These are phyloP conservation scores for Bryopsis sp. DNA, from an alignment of 139 green algal genomes.

Conservation along the genomic window DNA sequence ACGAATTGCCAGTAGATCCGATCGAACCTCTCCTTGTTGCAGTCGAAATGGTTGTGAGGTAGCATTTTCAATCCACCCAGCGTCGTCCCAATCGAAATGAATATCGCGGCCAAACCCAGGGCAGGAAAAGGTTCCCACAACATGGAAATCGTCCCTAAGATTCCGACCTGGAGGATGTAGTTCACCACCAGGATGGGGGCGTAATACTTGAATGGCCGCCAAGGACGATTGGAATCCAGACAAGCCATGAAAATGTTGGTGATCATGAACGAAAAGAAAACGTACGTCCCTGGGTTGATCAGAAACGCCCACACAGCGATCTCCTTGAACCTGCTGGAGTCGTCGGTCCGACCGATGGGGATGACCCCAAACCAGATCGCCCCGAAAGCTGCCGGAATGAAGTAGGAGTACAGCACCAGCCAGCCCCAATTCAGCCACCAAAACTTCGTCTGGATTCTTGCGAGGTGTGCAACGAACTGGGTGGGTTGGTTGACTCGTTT, in stretches of 20 bases:
- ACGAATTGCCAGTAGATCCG: background rate
- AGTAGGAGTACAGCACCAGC: background rate
- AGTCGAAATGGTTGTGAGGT: constrained; percentile 8
- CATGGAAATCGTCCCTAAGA: background rate
- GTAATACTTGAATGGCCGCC: constrained; percentile 16
- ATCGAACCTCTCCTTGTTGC: background rate
- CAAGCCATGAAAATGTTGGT: constrained; percentile 19
- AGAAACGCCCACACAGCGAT: constrained; percentile 18
- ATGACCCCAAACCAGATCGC: constrained; percentile 16
- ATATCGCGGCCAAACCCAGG: background rate
- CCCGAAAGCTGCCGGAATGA: constrained; percentile 11
- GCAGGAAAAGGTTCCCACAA: background rate
- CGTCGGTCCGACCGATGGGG: background rate
- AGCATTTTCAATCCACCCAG: background rate
- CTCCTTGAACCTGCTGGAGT: constrained; percentile 6
- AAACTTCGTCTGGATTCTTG: background rate
- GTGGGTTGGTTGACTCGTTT: constrained; percentile 5
- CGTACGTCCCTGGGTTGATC: constrained; percentile 13
- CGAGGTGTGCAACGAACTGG: background rate
- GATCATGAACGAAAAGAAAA: constrained; percentile 21
- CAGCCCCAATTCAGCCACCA: constrained; percentile 1
- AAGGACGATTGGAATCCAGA: constrained; percentile 18
- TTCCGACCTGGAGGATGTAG: constrained; percentile 19
- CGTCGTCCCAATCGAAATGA: background rate
- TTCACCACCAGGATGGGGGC: constrained; percentile 8